Base-by-base conservation (phyloP, 2,329 filamentous ascomycete species). In the Pseudohalonectria lignicola region DNA sequence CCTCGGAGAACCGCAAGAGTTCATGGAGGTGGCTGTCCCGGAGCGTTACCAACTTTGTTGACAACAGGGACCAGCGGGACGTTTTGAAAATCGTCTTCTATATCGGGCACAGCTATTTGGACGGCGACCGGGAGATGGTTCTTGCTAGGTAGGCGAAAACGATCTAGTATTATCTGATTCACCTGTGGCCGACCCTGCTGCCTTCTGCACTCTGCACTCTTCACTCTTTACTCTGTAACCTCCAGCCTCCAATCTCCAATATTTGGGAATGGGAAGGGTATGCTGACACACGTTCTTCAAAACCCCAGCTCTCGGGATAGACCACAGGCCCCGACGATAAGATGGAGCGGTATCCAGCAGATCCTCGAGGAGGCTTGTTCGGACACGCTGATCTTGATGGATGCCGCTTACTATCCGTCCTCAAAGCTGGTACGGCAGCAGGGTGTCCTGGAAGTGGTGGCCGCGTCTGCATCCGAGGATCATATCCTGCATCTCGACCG, bases 81-180 rank as follows among this genome's bases (percentile, higher is more conserved):
- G 64, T 70, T 16, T 51, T 77, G 40, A 76, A 76, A 48, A 66
- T 77, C 39, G 63, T 77, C 34, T 76, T 73, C 49, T 77, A 77
- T 47, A 66, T 63, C 12, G 73, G 73, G 6, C 61, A 69, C 40
- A 73, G 66, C 30, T 71, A 66, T 45, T 55, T 76, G 19, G 68
- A 76, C 45, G 62, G 59, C 6, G 67, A 75, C 39, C 60, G 70
- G 32, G 69, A 76, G 45, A 74, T 76, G 69, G 61, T 74, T 23
- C 56, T 77, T 30, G 63, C 71, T 31, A 76, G 71, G 73, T 74
- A 53, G 42, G 59, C n/a, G n/a, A n/a, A n/a, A n/a, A n/a, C n/a
- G n/a, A n/a, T n/a, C n/a, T n/a, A n/a, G n/a, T n/a, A n/a, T n/a
- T n/a, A n/a, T n/a, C n/a, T n/a, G n/a, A n/a, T n/a, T n/a, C n/a